Conservation (phyloP, 768 basidiomycete genomes). For the Serendipita vermifera region DNA sequence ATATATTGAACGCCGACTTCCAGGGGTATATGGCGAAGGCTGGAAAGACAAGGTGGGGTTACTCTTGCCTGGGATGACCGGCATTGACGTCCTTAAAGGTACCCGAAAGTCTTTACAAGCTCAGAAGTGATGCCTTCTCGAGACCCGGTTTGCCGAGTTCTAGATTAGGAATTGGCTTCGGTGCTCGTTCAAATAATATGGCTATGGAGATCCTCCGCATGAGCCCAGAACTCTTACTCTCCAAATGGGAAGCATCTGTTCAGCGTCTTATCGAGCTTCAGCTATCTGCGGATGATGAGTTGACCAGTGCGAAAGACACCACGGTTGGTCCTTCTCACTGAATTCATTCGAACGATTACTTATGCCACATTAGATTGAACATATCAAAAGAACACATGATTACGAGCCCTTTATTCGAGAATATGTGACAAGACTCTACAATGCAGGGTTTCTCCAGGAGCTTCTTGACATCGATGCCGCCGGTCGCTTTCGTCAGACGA, state of each 20-base stretch:
- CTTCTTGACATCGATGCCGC: constrained; percentile 4
- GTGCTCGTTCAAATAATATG: not conserved
- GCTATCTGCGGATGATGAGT: constrained; percentile 37
- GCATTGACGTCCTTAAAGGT: constrained; percentile 25
- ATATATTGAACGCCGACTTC: constrained; percentile 35
- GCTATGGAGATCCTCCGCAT: not conserved
- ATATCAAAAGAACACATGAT: constrained; percentile 46
- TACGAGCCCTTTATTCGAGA: constrained; percentile 48
- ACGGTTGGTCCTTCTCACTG: constrained; percentile 30
- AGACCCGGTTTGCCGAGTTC: constrained; percentile 20
- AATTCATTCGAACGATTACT: not conserved
- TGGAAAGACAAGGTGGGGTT: constrained; percentile 25
- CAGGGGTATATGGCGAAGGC: constrained; percentile 24
- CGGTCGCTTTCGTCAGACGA: constrained; percentile 7
- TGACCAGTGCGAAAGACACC: constrained; percentile 30
- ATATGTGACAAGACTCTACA: constrained; percentile 20
- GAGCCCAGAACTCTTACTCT: constrained; percentile 24
- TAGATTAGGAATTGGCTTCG: constrained; percentile 15
- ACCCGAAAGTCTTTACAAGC: constrained; percentile 26
- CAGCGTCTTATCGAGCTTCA: constrained; percentile 28
- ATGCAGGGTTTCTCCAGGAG: not conserved
- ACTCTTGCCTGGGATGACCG: not conserved
- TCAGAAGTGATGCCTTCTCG: constrained; percentile 24
- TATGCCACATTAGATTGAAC: constrained; percentile 32
- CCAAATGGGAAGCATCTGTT: constrained; percentile 38